Conservation (phyloP, 306 rosid species). For the Quercus rubra region DNA sequence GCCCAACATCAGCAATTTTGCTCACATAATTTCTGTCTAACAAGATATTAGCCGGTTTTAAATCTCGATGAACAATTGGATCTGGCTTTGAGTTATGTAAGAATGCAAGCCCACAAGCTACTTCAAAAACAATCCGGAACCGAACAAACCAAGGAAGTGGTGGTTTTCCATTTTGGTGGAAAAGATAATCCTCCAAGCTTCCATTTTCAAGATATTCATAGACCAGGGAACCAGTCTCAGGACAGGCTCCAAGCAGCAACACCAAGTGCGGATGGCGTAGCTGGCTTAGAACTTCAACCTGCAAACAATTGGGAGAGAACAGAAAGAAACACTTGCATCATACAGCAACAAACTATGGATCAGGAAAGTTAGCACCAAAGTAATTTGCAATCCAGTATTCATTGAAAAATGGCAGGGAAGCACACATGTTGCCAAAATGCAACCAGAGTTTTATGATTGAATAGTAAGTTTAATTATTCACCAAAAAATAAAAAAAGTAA, state of each 20-base stretch:
- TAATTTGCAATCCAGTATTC: slow-evolving; percentile 5
- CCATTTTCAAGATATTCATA: slow-evolving; percentile 93
- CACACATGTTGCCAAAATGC: slow-evolving; percentile 6
- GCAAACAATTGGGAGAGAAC: slow-evolving; percentile 28
- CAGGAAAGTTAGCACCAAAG: slow-evolving; percentile 13
- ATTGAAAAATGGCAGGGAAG: slow-evolving; percentile 6
- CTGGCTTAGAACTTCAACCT: slow-evolving; percentile 93
- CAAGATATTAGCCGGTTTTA: slow-evolving; percentile 90
- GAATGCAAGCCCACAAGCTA: slow-evolving; percentile 87
- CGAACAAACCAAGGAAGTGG: slow-evolving; percentile 82
- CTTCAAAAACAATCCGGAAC: slow-evolving; percentile 64
- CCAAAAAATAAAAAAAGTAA: too few relatives aligned
- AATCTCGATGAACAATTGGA: slow-evolving; percentile 86
- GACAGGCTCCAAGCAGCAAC: slow-evolving; percentile 94
- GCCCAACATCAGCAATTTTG: slow-evolving; percentile 90
- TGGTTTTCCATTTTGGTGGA: slow-evolving; percentile 41
- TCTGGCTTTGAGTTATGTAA: slow-evolving; percentile 83
- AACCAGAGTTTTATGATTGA: neutral
- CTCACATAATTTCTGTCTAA: slow-evolving; percentile 72
- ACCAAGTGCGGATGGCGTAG: slow-evolving; percentile 86
- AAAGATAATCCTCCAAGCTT: slow-evolving; percentile 71
- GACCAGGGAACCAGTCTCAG: slow-evolving; percentile 77
- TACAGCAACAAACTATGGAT: slow-evolving; percentile 8
- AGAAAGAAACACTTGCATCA: slow-evolving; percentile 8
- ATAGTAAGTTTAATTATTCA: neutral